phyloP scores from a whole-genome alignment of 2,329 filamentous ascomycete species.

The Hymenotorrendiella dingleyae region DNA sequence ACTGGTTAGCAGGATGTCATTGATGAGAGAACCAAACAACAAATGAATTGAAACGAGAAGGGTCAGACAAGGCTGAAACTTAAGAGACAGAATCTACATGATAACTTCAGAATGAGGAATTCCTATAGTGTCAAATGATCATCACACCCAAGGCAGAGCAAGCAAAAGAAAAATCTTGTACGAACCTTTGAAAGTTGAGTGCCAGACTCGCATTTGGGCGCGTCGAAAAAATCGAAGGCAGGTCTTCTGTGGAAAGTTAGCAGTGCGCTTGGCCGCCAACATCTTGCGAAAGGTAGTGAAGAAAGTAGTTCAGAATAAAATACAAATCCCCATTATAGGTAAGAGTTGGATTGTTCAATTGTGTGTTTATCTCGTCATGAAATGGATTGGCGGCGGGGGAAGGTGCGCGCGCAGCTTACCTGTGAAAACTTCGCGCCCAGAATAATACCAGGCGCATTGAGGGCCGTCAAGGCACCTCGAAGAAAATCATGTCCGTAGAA shows the following conservation, averaged over 20 bases:
- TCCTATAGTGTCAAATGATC: conserved; percentile 32
- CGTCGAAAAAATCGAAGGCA: too few species aligned
- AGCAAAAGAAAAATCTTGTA: conserved; percentile 7
- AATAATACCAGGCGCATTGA: too few species aligned
- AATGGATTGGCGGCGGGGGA: conserved; percentile 16
- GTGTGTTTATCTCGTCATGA: conserved; percentile 35
- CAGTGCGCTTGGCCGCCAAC: background rate
- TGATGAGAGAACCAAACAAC: conserved; percentile 7
- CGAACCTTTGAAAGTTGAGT: conserved; percentile 25
- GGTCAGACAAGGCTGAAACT: conserved; percentile 43
- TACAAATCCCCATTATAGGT: conserved; percentile 32
- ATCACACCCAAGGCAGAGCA: conserved; percentile 28
- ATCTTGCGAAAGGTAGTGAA: background rate
- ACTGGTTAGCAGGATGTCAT: conserved; percentile 17
- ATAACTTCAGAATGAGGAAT: conserved; percentile 33
- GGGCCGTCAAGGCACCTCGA: too few species aligned
- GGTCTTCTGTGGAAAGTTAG: conserved; percentile 2
- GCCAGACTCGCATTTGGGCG: too few species aligned
- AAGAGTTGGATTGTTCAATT: conserved; percentile 40
- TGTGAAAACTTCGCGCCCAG: too few species aligned
- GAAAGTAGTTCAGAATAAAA: conserved; percentile 32
- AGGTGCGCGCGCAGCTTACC: too few species aligned
- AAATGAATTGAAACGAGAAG: conserved; percentile 13
- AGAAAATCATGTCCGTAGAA: too few species aligned
- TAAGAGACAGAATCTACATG: conserved; percentile 33